phyloP scores from a whole-genome alignment of 495 filamentous ascomycete genomes.

The Neurospora sp. region DNA sequence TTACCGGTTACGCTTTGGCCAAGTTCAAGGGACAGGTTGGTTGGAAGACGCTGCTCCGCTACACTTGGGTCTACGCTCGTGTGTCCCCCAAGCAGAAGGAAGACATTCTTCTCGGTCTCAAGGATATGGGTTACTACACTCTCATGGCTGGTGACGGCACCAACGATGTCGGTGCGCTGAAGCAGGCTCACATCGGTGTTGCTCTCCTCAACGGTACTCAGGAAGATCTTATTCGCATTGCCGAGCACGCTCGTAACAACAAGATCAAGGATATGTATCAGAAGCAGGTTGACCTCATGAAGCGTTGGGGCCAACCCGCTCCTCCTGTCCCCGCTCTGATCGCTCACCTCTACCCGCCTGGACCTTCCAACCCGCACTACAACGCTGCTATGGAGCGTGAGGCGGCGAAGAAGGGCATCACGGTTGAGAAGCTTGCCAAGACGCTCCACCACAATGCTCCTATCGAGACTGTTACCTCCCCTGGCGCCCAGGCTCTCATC shows the following conservation, averaged over 20 bases:
- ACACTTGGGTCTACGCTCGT: conserved; percentile 96
- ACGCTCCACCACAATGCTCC: conserved; percentile 26
- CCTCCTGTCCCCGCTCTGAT: conserved; percentile 86
- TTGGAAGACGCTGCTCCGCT: conserved; percentile 63
- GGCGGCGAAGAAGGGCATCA: conserved; percentile 58
- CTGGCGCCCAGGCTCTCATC: conserved; percentile 59
- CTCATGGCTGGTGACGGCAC: conserved; percentile 99
- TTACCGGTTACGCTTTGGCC: conserved; percentile 86
- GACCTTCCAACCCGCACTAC: conserved; percentile 88
- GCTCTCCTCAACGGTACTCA: conserved; percentile 91
- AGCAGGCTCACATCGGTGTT: conserved; percentile 96
- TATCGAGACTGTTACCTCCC: conserved; percentile 59
- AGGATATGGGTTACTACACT: conserved; percentile 94
- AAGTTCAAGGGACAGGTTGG: conserved; percentile 76
- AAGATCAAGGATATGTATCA: conserved; percentile 99
- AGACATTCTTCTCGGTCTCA: conserved; percentile 90
- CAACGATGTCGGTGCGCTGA: conserved; percentile 95
- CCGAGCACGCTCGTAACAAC: conserved; percentile 82
- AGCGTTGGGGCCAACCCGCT: conserved; percentile 80
- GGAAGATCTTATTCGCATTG: conserved; percentile 82
- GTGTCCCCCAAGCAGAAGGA: conserved; percentile 99
- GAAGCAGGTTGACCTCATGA: conserved; percentile 85
- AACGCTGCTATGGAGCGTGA: conserved; percentile 84
- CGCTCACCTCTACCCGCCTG: conserved; percentile 89
- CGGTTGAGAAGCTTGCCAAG: conserved; percentile 32